phyloP scores from a whole-genome alignment of 805 yeast genomes.

The Metschnikowia dekortorum region DNA sequence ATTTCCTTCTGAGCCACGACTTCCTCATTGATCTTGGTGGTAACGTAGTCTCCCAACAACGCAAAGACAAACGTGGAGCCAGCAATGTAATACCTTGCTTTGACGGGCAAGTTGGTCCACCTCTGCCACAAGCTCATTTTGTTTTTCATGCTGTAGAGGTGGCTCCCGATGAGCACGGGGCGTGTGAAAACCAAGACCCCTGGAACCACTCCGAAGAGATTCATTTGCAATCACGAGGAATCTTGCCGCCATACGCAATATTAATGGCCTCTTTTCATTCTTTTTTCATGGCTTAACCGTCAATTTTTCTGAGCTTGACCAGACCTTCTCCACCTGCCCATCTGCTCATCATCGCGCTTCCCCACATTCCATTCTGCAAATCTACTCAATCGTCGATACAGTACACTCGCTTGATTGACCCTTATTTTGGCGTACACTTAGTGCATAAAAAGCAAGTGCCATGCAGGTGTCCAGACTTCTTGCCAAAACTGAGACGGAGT shows the following conservation, averaged over 20 bases:
- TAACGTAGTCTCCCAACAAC: conserved; percentile 36
- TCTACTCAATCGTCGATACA: neutral
- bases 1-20: conserved; percentile 29
- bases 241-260: no score
- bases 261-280: no score
- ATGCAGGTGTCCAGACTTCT: conserved; percentile 10
- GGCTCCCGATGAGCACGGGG: conserved; percentile 2
- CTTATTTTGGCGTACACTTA: neutral
- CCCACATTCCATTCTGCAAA: neutral
- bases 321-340: neutral
- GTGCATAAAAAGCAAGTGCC: neutral
- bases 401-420: neutral
- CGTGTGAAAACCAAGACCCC: conserved; percentile 6
- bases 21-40: conserved; percentile 33
- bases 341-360: conserved; percentile 2
- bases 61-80: conserved; percentile 39
- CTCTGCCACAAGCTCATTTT: conserved; percentile 28
- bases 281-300: no score
- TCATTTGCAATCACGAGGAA: no score
- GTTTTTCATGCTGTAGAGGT: neutral
- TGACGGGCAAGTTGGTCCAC: conserved; percentile 40
- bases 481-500: conserved; percentile 35
- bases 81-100: conserved; percentile 38
- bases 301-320: neutral
- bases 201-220: neutral